Conservation (phyloP, 2,329 filamentous ascomycete species). For the Xylaria sp. region DNA sequence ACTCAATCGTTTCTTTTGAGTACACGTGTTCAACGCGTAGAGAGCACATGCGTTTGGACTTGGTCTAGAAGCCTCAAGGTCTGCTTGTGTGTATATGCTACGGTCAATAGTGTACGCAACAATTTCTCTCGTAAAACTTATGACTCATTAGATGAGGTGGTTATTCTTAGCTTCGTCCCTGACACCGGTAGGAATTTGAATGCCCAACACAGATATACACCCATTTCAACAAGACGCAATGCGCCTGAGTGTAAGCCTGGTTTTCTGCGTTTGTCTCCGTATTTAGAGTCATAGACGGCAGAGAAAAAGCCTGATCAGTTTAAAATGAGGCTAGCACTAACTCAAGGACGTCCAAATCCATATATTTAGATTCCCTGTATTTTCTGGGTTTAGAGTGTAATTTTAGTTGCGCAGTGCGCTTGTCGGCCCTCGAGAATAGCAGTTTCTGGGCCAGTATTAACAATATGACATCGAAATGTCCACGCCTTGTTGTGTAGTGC, state of each 20-base stretch:
- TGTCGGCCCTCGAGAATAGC: background rate
- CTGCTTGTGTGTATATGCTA: background rate
- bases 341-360: no score
- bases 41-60: background rate
- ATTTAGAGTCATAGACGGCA: no score
- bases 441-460: background rate
- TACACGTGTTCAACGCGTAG: background rate
- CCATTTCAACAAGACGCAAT: background rate
- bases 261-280: no score
- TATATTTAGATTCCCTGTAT: no score
- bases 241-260: background rate
- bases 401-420: background rate
- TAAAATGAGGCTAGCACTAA: no score
- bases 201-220: background rate
- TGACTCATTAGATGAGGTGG: background rate
- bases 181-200: background rate
- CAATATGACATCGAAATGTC: background rate
- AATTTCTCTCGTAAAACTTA: background rate
- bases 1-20: no score
- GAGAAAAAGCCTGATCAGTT: no score
- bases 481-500: background rate
- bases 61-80: background rate
- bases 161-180: background rate
- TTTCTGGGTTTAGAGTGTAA: no score
- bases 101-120: background rate